Conservation (phyloP, 306 rosid genomes). For the Sesbania bispinosa region DNA sequence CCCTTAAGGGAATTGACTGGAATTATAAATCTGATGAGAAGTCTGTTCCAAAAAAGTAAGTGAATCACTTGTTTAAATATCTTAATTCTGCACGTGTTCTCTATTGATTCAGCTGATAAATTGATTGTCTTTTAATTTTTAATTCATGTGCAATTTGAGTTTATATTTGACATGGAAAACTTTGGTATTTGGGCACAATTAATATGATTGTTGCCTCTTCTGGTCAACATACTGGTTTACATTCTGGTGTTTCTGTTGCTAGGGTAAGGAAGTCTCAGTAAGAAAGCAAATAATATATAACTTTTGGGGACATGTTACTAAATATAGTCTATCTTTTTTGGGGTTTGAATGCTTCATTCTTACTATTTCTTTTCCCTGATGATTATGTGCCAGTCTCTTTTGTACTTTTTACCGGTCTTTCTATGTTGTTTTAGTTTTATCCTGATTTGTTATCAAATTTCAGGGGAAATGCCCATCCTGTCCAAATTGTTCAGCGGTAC, state of each 20-base stretch:
- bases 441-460: slow-evolving; percentile 17
- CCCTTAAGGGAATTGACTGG: slow-evolving; percentile 97
- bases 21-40: slow-evolving; percentile 92
- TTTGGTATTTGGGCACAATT: not conserved
- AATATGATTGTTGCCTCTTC: slow-evolving; percentile 8
- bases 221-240: slow-evolving; percentile 4
- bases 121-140: not conserved
- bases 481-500: slow-evolving; percentile 94
- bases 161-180: not conserved
- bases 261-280: not conserved
- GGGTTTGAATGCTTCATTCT: slow-evolving; percentile 14
- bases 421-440: slow-evolving; percentile 6
- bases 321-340: not conserved
- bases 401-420: not conserved
- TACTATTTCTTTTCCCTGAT: slow-evolving; percentile 4
- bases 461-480: slow-evolving; percentile 86
- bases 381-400: not conserved
- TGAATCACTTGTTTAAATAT: slow-evolving; percentile 6
- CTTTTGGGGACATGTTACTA: not conserved
- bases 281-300: not conserved
- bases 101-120: not conserved
- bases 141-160: not conserved
- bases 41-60: slow-evolving; percentile 88
- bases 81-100: slow-evolving; percentile 17
- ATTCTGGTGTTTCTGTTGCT: not conserved